These are phyloP conservation scores for Myriosclerotinia curreyana DNA, from an alignment of 2,329 filamentous ascomycete genomes.

Conservation along the genomic window DNA sequence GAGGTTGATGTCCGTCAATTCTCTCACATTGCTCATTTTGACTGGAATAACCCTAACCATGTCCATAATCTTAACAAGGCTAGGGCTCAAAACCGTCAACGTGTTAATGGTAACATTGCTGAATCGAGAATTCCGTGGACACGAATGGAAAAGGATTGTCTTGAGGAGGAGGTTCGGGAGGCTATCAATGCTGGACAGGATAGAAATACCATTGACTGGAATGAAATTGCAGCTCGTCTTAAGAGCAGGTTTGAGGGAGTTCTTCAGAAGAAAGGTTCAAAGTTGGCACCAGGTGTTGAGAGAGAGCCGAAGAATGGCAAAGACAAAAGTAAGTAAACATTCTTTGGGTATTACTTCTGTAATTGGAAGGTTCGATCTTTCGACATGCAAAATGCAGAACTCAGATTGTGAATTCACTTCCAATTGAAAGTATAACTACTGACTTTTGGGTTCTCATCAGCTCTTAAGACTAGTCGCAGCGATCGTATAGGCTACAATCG, in stretches of 20 bases:
- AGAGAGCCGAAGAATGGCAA: neutral
- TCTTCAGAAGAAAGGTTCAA: slow-evolving; percentile 2
- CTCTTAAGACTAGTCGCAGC: slow-evolving; percentile 7
- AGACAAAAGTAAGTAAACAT: neutral
- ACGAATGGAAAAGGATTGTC: slow-evolving; percentile 3
- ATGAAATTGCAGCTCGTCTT: slow-evolving; percentile 5
- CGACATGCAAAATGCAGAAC: neutral
- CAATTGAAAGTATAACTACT: neutral
- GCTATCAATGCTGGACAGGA: neutral
- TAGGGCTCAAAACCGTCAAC: slow-evolving; percentile 5
- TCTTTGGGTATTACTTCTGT: neutral
- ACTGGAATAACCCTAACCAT: slow-evolving; percentile 5
- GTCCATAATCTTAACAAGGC: slow-evolving; percentile 3
- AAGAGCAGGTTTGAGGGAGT: neutral
- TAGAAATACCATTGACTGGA: slow-evolving; percentile 1
- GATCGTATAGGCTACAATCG: slow-evolving; percentile 1
- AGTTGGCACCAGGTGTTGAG: slow-evolving; percentile 11
- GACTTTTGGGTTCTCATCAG: neutral
- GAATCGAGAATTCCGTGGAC: slow-evolving; percentile 16
- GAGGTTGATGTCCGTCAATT: slow-evolving; percentile 11
- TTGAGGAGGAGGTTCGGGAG: slow-evolving; percentile 3
- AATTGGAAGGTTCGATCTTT: neutral
- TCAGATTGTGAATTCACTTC: neutral
- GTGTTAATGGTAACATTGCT: slow-evolving; percentile 1
- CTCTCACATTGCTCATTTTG: neutral